Conservation (phyloP, 495 filamentous ascomycete genomes). For the Cercophora newfieldiana region DNA sequence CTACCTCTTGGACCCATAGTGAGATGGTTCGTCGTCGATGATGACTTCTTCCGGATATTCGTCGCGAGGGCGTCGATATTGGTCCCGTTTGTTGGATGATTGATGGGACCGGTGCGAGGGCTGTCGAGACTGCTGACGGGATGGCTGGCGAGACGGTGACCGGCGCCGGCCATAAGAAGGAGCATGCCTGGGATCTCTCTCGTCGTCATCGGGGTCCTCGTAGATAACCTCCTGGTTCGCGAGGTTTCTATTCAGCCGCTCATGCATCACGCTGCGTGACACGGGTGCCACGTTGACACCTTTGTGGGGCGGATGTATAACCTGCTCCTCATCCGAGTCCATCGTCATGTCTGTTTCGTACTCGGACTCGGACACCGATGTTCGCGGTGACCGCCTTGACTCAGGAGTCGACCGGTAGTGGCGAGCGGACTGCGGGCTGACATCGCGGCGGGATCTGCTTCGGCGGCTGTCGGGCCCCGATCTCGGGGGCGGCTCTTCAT, state of each 20-base stretch:
- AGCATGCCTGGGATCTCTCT: constrained; percentile 21
- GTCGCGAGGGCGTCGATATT: constrained; percentile 31
- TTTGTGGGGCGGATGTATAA: constrained; percentile 20
- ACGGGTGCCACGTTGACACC: constrained; percentile 21
- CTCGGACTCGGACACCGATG: constrained; percentile 43
- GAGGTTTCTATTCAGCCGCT: constrained; percentile 26
- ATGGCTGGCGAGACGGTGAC: constrained; percentile 25
- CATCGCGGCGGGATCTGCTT: constrained; percentile 35
- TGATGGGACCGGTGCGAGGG: constrained; percentile 12
- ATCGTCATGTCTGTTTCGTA: constrained; percentile 39
- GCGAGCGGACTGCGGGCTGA: constrained; percentile 43
- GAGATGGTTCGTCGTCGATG: constrained; percentile 36
- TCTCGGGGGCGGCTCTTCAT: constrained; percentile 28
- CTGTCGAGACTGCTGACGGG: constrained; percentile 15
- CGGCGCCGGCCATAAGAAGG: constrained; percentile 20
- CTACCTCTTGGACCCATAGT: constrained; percentile 42
- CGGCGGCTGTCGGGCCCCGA: constrained; percentile 31
- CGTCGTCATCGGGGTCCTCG: constrained; percentile 24
- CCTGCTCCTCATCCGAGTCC: constrained; percentile 39
- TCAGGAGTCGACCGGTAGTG: constrained; percentile 42
- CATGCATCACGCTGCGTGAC: constrained; percentile 23
- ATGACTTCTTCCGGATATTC: constrained; percentile 16
- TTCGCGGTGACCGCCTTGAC: constrained; percentile 40
- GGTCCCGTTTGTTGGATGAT: constrained; percentile 13
- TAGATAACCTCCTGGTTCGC: constrained; percentile 27